A percentile compares a stretch with the other conserved stretches of the same genome.
phyloP scores from a whole-genome alignment of 2,329 filamentous ascomycete genomes.

The Trichoderma pleuroti region DNA sequence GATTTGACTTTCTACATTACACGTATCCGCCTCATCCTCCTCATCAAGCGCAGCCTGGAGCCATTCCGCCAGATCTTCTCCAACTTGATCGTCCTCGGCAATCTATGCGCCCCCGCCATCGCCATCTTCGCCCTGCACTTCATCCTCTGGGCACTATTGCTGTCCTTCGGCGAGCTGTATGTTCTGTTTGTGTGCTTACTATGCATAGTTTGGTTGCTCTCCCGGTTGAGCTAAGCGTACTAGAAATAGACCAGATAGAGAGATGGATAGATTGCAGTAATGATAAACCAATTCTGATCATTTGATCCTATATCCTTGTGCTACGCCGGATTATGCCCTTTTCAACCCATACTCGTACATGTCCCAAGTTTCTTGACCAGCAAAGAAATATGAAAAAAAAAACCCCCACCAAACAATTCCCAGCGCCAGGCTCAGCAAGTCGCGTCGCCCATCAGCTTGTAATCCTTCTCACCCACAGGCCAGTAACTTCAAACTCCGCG shows the following conservation, averaged over 20 bases:
- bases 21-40: not conserved
- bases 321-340: not conserved
- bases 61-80: not conserved
- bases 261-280: not conserved
- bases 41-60: not conserved
- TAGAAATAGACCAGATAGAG: not conserved
- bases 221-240: not conserved
- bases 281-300: not conserved
- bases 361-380: not conserved
- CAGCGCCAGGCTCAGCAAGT: not conserved
- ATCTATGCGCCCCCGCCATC: not conserved
- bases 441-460: conserved; percentile 49
- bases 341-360: not conserved
- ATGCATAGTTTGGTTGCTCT: not conserved
- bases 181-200: not conserved
- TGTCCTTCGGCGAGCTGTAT: not conserved
- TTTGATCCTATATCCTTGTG: not conserved
- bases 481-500: conserved; percentile 60
- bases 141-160: not conserved
- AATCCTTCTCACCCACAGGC: conserved; percentile 75
- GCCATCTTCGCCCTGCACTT: not conserved
- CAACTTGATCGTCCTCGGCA: not conserved
- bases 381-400: not conserved
- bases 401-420: not conserved
- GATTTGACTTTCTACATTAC: not conserved